phyloP scores from a whole-genome alignment of 371 early-diverging fungal species.

The Mucor indicus region DNA sequence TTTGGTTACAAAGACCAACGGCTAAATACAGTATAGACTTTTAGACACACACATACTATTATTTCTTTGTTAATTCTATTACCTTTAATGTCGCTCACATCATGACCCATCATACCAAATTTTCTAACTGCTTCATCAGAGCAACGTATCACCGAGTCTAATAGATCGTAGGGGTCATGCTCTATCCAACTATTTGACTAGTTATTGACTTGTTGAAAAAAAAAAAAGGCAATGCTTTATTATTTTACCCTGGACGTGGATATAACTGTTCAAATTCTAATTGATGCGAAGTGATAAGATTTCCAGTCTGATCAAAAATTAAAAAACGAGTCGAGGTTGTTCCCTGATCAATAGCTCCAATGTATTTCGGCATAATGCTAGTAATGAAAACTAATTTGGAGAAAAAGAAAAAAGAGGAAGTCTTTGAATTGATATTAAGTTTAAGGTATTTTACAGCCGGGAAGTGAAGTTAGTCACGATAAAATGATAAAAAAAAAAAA shows the following conservation, averaged over 20 bases:
- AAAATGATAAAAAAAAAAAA: too few relatives aligned
- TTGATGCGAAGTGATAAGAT: conserved; percentile 77
- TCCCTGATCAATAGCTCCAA: conserved; percentile 96
- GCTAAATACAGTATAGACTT: conserved; percentile 26
- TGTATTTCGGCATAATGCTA: conserved; percentile 47
- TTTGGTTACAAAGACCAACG: conserved; percentile 92
- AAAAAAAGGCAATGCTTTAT: neutral
- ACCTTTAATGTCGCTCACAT: conserved; percentile 66
- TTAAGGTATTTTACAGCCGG: too few relatives aligned
- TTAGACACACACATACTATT: too few relatives aligned
- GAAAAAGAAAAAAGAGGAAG: too few relatives aligned
- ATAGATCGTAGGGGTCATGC: conserved; percentile 81
- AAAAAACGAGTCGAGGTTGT: conserved; percentile 93
- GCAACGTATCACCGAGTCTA: conserved; percentile 70
- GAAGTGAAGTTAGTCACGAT: too few relatives aligned
- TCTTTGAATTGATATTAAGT: too few relatives aligned
- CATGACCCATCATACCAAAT: conserved; percentile 62
- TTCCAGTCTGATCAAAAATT: conserved; percentile 82
- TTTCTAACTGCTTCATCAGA: conserved; percentile 68
- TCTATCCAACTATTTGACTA: conserved; percentile 76
- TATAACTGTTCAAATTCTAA: conserved; percentile 79
- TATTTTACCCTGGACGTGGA: conserved; percentile 77
- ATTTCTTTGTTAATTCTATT: neutral
- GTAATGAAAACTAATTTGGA: too few relatives aligned
- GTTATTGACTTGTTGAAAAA: too few relatives aligned